A percentile compares a stretch with the other conserved stretches of the same genome.
Evolutionary conservation across 2,329 filamentous ascomycete species (phyloP).

Genomic region (Amylocarpus encephaloides): DNA sequence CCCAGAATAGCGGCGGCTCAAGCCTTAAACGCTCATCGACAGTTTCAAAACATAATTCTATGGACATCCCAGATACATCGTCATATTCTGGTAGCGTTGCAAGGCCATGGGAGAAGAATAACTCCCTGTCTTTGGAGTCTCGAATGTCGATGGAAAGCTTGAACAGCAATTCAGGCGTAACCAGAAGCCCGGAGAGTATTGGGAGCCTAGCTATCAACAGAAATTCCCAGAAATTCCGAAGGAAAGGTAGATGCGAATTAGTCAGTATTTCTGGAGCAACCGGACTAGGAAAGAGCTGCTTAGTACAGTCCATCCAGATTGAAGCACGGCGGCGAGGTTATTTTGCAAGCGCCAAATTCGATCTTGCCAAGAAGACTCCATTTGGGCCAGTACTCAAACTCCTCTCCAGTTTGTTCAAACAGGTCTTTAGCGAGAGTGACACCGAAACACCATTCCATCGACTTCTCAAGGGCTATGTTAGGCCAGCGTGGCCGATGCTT

Average conservation of each 20-base stretch:
- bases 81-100: conserved; percentile 3
- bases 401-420: conserved; percentile 60
- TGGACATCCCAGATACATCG: conserved; percentile 13
- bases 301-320: conserved; percentile 56
- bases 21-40: conserved; percentile 15
- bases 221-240: conserved; percentile 45
- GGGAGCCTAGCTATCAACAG: conserved; percentile 24
- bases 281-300: conserved; percentile 59
- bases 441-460: conserved; percentile 60
- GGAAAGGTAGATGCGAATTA: conserved; percentile 58
- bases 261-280: conserved; percentile 55
- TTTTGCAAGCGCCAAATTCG: conserved; percentile 61
- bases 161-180: conserved; percentile 7
- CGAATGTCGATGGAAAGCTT: conserved; percentile 20
- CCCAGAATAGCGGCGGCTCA: background rate
- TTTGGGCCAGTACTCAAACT: conserved; percentile 59
- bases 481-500: conserved; percentile 58
- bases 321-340: conserved; percentile 57
- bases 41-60: conserved; percentile 22
- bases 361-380: conserved; percentile 52
- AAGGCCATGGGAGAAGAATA: conserved; percentile 28
- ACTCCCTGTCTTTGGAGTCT: conserved; percentile 18
- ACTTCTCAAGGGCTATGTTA: conserved; percentile 54
- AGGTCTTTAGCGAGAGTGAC: conserved; percentile 61
- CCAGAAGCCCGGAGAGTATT: conserved; percentile 24